These are phyloP conservation scores for Rhodomyrtus tomentosa DNA, from an alignment of 345 rosid genomes.

Conservation along the genomic window DNA sequence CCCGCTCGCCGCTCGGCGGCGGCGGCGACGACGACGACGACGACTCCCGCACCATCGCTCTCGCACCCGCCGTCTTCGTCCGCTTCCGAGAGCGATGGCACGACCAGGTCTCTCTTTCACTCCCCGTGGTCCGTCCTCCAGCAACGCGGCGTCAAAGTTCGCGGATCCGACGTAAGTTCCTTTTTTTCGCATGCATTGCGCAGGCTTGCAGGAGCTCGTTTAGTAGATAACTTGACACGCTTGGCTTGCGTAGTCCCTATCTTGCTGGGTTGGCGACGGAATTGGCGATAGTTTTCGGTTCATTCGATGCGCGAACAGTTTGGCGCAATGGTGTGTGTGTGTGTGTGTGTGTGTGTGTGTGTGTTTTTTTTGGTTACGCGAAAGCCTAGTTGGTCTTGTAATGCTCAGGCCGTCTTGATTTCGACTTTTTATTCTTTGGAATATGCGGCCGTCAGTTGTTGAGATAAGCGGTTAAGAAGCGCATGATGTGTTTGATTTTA, in stretches of 20 bases:
- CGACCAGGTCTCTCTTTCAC: not conserved
- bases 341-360: fast-evolving
- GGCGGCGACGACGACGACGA: not conserved
- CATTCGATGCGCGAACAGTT: not conserved
- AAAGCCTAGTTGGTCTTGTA: not conserved
- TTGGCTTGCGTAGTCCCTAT: not conserved
- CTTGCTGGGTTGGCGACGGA: not conserved
- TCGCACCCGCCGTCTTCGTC: constrained; percentile 1
- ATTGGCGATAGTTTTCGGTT: not conserved
- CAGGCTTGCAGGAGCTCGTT: not conserved
- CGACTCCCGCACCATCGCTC: not conserved
- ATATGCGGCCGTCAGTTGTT: not conserved
- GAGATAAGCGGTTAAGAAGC: not conserved
- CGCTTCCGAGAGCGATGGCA: not conserved
- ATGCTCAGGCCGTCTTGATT: not conserved
- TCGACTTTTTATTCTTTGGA: not conserved
- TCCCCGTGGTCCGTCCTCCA: constrained; percentile 52
- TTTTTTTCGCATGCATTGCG: not conserved
- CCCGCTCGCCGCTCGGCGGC: constrained; percentile 5
- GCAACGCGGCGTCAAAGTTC: constrained; percentile 60
- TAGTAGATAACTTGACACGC: not conserved
- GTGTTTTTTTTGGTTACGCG: not conserved
- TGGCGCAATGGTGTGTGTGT: not conserved
- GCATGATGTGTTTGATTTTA: not conserved
- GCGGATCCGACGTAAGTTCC: constrained; percentile 54